Conservation (phyloP, 257 asterid species). For the Solanum phureja region DNA sequence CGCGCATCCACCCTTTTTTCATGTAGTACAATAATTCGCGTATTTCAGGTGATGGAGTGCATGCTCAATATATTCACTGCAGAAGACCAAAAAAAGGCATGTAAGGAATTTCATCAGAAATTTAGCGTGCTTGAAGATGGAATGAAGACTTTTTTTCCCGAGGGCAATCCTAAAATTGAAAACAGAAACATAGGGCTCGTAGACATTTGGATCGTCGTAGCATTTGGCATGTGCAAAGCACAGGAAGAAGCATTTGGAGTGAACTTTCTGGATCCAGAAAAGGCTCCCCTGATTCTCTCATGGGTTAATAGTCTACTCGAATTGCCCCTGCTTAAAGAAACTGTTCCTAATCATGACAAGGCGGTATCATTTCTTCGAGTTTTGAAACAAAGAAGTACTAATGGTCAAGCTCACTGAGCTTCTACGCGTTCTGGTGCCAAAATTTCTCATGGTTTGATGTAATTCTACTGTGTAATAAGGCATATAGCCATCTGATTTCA, state of each 20-base stretch:
- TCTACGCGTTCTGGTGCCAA: neutral
- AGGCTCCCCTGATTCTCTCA: neutral
- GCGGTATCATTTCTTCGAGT: neutral
- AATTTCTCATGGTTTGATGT: neutral
- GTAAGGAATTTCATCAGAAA: constrained; percentile 14
- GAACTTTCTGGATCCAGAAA: neutral
- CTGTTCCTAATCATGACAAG: neutral
- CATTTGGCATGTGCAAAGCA: neutral
- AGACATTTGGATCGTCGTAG: neutral
- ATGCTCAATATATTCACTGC: constrained; percentile 2
- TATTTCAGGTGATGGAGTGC: constrained; percentile 16
- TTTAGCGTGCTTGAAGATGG: constrained; percentile 7
- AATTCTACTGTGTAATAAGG: neutral
- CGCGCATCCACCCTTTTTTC: neutral
- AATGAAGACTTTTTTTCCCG: neutral
- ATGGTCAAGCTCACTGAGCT: neutral
- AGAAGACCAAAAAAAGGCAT: constrained; percentile 1
- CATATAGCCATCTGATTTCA: neutral
- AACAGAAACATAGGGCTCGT: neutral
- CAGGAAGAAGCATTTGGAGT: constrained; percentile 4
- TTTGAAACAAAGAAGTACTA: neutral
- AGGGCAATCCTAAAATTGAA: neutral
- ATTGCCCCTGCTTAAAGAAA: neutral
- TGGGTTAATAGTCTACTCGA: constrained; percentile 4
- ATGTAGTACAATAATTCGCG: neutral